Evolutionary conservation across 495 filamentous ascomycete species (phyloP).

Genomic region (Penicillium pulvis): DNA sequence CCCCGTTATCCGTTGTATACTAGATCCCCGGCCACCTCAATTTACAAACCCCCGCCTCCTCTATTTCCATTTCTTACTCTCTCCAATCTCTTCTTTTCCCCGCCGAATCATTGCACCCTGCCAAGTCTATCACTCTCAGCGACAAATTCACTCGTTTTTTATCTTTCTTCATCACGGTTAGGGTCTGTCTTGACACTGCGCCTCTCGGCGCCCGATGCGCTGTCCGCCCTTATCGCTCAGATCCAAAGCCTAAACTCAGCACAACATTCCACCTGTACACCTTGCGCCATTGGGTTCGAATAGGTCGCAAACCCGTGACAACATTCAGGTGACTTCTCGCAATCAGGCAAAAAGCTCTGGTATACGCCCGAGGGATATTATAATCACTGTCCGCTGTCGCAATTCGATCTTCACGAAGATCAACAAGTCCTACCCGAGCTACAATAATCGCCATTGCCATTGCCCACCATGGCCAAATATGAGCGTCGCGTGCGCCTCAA

Average conservation of each 20-base stretch:
- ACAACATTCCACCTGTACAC: not conserved
- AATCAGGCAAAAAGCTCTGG: not conserved
- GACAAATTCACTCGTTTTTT: not conserved
- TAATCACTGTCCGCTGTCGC: not conserved
- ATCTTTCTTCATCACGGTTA: not conserved
- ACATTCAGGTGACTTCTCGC: not conserved
- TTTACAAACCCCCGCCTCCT: conserved; percentile 27
- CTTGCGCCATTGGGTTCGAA: not conserved
- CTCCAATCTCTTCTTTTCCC: not conserved
- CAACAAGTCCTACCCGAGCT: not conserved
- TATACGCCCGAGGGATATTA: not conserved
- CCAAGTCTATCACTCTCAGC: not conserved
- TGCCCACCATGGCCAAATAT: conserved; percentile 22
- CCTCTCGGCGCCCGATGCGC: conserved; percentile 31
- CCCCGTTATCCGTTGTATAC: not conserved
- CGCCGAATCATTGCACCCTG: not conserved
- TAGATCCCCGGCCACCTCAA: conserved; percentile 35
- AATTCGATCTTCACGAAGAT: not conserved
- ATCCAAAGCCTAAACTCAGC: conserved; percentile 3
- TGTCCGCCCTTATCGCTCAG: conserved; percentile 25
- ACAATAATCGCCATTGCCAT: not conserved
- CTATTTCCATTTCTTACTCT: conserved; percentile 6
- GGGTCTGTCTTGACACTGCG: conserved; percentile 10
- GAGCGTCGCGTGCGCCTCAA: conserved; percentile 51
- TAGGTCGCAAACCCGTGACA: not conserved